Evolutionary conservation across 768 basidiomycete genomes (phyloP), one percentile per base, ranked within the genome.

Genomic region (Holtermannia corniformis): DNA sequence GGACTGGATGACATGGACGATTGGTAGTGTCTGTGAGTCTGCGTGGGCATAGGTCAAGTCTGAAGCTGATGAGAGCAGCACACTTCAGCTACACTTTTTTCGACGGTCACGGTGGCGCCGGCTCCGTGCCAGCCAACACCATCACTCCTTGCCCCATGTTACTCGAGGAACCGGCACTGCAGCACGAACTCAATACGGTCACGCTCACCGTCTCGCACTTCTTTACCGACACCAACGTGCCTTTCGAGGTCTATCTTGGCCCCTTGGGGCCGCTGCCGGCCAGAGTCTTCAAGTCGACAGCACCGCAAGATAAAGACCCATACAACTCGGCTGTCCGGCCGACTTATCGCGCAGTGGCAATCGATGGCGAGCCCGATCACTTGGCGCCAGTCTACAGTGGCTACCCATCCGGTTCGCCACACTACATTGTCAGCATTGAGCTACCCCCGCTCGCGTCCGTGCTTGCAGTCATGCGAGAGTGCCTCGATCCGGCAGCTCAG

Each of bases 1-100:
- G 68, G 91, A 95, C 68, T 92, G 89, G 76, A 75, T 92, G 52
- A 89, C 87, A 65, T 95, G 91, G 91, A 89, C 88, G 12, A 91
- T 95, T 61, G 88, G 90, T 59, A 88, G 91, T 37, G 91, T 93
- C 49, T 88, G 91, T 91, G 74, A 72, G 56, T 63, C 20, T 54
- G 45, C 54, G 20, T 32, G 23, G 16, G 13, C 25, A 47, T 24
- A 25, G 26, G 24, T 49, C 10, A n/a, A 47, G 21, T 24, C 47
- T 22, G 27, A 4, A 21, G 20, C 13, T 44, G 22, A 21, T 14
- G 32, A 13, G n/a, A n/a, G 20, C 41, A 63, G 65, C 59, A 14
- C 53, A 45, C 41, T 62, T 61, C 73, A 86, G 90, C 64, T 92
- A 91, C 70, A 89, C 87, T 16, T 93, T 93, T 71, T 91, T 92